These are phyloP conservation scores for Monosporascus cannonballus DNA, from an alignment of 2,329 filamentous ascomycete species.

Conservation along the genomic window DNA sequence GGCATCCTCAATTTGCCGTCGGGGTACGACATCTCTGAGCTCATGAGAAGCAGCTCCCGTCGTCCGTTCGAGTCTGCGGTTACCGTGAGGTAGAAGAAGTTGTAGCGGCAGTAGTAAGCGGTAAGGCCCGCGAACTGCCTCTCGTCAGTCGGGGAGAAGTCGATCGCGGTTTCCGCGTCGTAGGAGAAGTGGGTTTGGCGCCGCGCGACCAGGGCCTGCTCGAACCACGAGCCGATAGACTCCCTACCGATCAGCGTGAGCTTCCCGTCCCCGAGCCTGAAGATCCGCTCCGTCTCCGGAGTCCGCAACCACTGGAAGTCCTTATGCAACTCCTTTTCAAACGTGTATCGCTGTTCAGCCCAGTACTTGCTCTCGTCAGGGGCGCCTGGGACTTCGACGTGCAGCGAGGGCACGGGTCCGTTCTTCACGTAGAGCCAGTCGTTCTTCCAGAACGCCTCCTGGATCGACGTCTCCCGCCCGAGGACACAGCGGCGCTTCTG, in stretches of 20 bases:
- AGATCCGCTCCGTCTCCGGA: slow-evolving; percentile 48
- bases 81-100: slow-evolving; percentile 59
- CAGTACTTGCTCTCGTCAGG: slow-evolving; percentile 45
- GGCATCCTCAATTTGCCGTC: slow-evolving; percentile 40
- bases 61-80: slow-evolving; percentile 49
- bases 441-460: slow-evolving; percentile 55
- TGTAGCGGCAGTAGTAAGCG: slow-evolving; percentile 58
- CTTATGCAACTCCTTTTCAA: slow-evolving; percentile 37
- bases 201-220: slow-evolving; percentile 49
- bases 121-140: slow-evolving; percentile 55
- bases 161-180: slow-evolving; percentile 50
- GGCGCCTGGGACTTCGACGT: slow-evolving; percentile 42
- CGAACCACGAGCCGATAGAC: slow-evolving; percentile 52
- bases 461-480: slow-evolving; percentile 51
- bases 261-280: slow-evolving; percentile 31
- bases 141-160: slow-evolving; percentile 50
- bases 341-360: slow-evolving; percentile 42
- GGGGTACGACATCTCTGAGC: slow-evolving; percentile 51
- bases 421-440: slow-evolving; percentile 59
- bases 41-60: slow-evolving; percentile 51
- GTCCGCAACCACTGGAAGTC: slow-evolving; percentile 55
- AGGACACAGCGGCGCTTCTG: slow-evolving; percentile 47
- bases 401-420: slow-evolving; percentile 48
- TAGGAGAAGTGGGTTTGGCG: slow-evolving; percentile 55
- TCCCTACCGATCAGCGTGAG: slow-evolving; percentile 47